Evolutionary conservation across 2,329 filamentous ascomycete species (phyloP).

Genomic region (Fusarium coffeatum): DNA sequence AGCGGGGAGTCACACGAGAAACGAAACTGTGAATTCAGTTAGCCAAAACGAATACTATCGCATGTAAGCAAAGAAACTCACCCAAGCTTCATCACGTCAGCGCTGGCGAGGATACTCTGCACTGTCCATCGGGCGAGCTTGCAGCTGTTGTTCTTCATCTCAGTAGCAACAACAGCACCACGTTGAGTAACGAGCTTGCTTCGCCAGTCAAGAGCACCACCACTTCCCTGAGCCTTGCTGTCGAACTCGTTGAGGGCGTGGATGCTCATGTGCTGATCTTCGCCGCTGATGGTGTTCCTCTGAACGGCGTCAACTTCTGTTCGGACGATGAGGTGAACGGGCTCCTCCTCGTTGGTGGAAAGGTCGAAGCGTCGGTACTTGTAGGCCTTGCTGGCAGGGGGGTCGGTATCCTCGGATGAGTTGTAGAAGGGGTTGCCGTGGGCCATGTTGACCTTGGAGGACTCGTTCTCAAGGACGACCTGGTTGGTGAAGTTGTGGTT

Average conservation of each 20-base stretch:
- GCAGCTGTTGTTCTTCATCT: conserved; percentile 99
- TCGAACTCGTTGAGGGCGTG: conserved; percentile 99
- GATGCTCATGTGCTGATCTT: conserved; percentile 91
- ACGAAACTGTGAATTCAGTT: conserved; percentile 76
- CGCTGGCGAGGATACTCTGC: conserved; percentile 94
- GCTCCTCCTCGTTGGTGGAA: conserved; percentile 93
- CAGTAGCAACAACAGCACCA: conserved; percentile 96
- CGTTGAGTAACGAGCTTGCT: conserved; percentile 93
- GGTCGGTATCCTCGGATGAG: conserved; percentile 89
- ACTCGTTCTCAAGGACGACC: conserved; percentile 85
- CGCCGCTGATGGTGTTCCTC: conserved; percentile 92
- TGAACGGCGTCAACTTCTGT: conserved; percentile 95
- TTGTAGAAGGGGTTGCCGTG: conserved; percentile 99
- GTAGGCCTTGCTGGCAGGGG: conserved; percentile 95
- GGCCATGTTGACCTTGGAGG: conserved; percentile 82
- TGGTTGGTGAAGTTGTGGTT: conserved; percentile 99
- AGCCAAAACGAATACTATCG: conserved; percentile 9
- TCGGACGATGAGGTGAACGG: conserved; percentile 90
- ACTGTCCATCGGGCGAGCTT: conserved; percentile 98
- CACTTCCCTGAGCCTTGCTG: conserved; percentile 94
- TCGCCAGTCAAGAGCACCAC: conserved; percentile 96
- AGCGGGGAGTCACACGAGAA: conserved; percentile 91
- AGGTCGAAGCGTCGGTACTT: conserved; percentile 98
- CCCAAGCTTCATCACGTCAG: conserved; percentile 99
- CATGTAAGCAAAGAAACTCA: conserved; percentile 58